Evolutionary conservation across 805 yeast species (phyloP).

Genomic region (Kazachstania taianensis): DNA sequence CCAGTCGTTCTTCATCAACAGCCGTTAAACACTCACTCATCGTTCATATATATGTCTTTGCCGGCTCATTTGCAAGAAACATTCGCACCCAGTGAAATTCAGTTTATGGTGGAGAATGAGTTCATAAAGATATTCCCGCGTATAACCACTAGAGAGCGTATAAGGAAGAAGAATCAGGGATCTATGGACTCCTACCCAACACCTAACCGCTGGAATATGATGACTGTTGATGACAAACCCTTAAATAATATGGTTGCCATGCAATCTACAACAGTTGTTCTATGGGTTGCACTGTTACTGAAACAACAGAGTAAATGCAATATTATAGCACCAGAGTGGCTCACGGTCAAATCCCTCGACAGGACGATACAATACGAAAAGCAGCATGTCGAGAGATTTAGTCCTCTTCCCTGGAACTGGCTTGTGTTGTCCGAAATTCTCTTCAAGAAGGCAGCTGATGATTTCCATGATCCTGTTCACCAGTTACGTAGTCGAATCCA

Average conservation of each 20-base stretch:
- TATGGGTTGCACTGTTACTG: constrained; percentile 80
- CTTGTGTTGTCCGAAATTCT: constrained; percentile 65
- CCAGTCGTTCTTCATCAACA: too few species aligned
- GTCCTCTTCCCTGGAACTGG: constrained; percentile 82
- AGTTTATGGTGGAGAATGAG: constrained; percentile 78
- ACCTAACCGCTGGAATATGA: constrained; percentile 17
- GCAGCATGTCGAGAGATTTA: constrained; percentile 45
- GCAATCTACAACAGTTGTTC: constrained; percentile 59
- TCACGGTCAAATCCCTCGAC: constrained; percentile 44
- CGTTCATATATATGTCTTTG: constrained; percentile 47
- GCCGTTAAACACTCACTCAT: too few species aligned
- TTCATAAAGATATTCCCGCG: constrained; percentile 67
- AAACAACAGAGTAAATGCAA: constrained; percentile 81
- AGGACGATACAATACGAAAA: constrained; percentile 59
- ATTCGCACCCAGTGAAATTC: constrained; percentile 67
- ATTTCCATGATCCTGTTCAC: constrained; percentile 62
- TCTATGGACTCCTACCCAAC: background rate
- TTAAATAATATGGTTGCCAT: constrained; percentile 39
- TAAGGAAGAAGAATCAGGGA: constrained; percentile 4
- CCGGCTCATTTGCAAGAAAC: constrained; percentile 45
- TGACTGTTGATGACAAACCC: constrained; percentile 30
- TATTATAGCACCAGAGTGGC: constrained; percentile 81
- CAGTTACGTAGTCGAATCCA: constrained; percentile 61
- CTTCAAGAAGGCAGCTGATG: constrained; percentile 62
- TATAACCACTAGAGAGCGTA: constrained; percentile 24